These are phyloP conservation scores for Thalassiosira profunda DNA, from an alignment of 108 stramenopile species.

Conservation along the genomic window DNA sequence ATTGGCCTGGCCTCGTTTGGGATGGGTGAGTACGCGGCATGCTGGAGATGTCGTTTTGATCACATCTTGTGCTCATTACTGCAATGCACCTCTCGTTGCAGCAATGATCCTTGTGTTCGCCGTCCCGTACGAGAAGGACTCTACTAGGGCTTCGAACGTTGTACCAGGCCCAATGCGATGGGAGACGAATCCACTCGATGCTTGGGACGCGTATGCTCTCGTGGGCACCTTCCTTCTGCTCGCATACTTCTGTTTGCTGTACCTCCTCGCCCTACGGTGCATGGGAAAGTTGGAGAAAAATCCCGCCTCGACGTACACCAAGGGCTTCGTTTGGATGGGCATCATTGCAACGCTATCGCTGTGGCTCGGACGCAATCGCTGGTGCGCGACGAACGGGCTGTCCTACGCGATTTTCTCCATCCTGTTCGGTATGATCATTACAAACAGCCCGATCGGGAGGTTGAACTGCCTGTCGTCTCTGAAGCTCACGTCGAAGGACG, in stretches of 20 bases:
- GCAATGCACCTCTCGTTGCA: too few relatives aligned
- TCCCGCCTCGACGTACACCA: background rate
- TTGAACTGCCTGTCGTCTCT: background rate
- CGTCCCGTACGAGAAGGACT: too few relatives aligned
- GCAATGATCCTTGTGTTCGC: too few relatives aligned
- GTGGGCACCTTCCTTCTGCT: conserved; percentile 4
- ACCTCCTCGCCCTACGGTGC: background rate
- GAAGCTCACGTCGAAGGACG: conserved; percentile 1
- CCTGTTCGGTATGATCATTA: conserved; percentile 1
- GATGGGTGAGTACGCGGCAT: too few relatives aligned
- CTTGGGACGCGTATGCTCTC: conserved; percentile 2
- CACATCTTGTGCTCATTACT: too few relatives aligned
- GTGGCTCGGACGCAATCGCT: conserved; percentile 4
- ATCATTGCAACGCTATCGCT: conserved; percentile 4
- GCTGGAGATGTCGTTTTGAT: too few relatives aligned
- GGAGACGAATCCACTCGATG: conserved; percentile 2
- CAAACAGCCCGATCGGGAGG: background rate
- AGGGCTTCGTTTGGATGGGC: conserved; percentile 2
- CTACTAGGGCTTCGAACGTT: too few relatives aligned
- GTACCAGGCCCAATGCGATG: too few relatives aligned
- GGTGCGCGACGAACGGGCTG: background rate
- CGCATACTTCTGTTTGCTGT: background rate
- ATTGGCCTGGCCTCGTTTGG: too few relatives aligned
- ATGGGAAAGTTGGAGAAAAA: conserved; percentile 5
- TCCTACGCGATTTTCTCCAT: conserved; percentile 9